Evolutionary conservation across 2,329 filamentous ascomycete genomes (phyloP).

Genomic region (Chalara sp.): DNA sequence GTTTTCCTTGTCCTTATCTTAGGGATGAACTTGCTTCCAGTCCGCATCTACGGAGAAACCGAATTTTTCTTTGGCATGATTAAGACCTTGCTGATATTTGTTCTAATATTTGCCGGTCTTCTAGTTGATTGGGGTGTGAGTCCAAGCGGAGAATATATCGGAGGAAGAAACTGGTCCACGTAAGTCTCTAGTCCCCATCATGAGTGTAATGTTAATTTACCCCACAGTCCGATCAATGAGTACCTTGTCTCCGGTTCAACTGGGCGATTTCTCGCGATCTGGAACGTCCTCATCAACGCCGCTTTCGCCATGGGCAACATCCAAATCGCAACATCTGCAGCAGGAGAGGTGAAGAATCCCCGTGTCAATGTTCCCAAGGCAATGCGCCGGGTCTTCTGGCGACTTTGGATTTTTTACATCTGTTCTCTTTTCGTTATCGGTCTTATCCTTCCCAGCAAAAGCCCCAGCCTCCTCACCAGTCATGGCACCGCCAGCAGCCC

Average conservation of each 20-base stretch:
- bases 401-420: slow-evolving; percentile 48
- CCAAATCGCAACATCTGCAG: slow-evolving; percentile 45
- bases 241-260: neutral
- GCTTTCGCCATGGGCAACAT: slow-evolving; percentile 39
- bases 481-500: slow-evolving; percentile 67
- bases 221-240: neutral
- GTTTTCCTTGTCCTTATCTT: neutral
- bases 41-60: neutral
- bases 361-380: slow-evolving; percentile 44
- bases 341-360: slow-evolving; percentile 46
- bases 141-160: neutral
- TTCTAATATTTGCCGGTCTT: neutral
- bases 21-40: neutral
- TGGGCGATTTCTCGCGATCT: slow-evolving; percentile 47
- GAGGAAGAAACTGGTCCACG: neutral
- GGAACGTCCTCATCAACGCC: slow-evolving; percentile 29
- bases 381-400: slow-evolving; percentile 39
- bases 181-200: neutral
- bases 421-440: slow-evolving; percentile 36
- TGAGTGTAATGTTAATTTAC: too few species aligned
- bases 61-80: neutral
- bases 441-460: slow-evolving; percentile 69
- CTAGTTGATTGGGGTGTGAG: neutral
- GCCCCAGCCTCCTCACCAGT: slow-evolving; percentile 51
- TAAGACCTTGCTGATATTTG: neutral